Evolutionary conservation across 2,329 filamentous ascomycete genomes (phyloP), one percentile per base, ranked within the genome.

Genomic region (Xylariaceae sp.): DNA sequence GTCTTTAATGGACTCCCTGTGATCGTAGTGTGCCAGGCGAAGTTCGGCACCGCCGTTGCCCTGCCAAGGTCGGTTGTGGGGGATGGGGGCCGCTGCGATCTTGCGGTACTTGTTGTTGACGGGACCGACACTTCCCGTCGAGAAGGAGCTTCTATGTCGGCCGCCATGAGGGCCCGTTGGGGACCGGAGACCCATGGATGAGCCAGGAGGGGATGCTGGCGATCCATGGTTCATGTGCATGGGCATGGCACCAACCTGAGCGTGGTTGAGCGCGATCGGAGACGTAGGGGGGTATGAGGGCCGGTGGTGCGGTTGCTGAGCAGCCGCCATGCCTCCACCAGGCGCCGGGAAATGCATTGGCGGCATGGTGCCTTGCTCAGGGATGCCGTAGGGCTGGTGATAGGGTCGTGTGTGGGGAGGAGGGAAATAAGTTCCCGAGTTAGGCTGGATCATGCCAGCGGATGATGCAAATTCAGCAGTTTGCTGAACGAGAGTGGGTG

Each of bases 1-100:
- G 65, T 85, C 82, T 67, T 84, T 85, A 67, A 84, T 83, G 17
- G 81, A 79, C 62, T 80, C 78, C 34, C 75, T 76, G 51, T 79
- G 78, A 59, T 81, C 76, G 63, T 85, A 85, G 44, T 79, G 80
- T 2, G 84, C 81, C 3, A 83, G 83, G 58, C 82, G 79, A n/a
- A 85, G 74, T 65, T 84, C 82, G 13, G 78, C 76, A 17, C 73
- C 73, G 45, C 70, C 72, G 65, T 78, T 79, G 57, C 74, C 73
- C 69, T 77, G 79, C 61, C 76, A 76, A 49, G 77, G 75, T 10
- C 77, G 72, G 67, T 82, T 81, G 35, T 80, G 75, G 5, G 81
- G 78, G 23, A 82, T 76, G 0, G 82, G 82, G 0, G 82, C 82
- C 8, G 82, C 82, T 62, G 84, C 82, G 45, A 85, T 78, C 70